A percentile compares a stretch with the other conserved stretches of the same genome.
Evolutionary conservation across 331 rosid species (phyloP).

Genomic region (Dryas integrifolia): DNA sequence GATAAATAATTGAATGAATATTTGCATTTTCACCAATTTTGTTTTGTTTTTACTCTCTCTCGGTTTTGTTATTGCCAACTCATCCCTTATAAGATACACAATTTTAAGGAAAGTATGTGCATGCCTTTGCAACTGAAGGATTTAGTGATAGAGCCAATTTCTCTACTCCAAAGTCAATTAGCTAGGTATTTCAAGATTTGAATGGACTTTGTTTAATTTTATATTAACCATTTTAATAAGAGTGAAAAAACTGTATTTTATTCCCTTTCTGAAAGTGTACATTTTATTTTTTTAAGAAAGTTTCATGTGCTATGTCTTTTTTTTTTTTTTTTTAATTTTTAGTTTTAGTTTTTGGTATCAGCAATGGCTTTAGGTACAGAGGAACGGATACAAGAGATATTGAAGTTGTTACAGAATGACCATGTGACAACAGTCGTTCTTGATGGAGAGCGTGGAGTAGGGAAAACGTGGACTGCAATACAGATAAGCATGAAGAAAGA

Average conservation of each 20-base stretch:
- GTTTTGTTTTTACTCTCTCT: no score
- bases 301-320: neutral
- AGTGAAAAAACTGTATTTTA: neutral
- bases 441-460: conserved; percentile 27
- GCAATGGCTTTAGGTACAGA: conserved; percentile 5
- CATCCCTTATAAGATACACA: neutral
- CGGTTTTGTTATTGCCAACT: no score
- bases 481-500: neutral
- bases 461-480: conserved; percentile 29
- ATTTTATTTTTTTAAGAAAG: neutral
- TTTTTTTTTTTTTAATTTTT: neutral
- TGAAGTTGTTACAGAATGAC: neutral
- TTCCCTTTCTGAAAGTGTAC: no score
- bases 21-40: no score
- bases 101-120: neutral
- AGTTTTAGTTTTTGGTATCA: neutral
- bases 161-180: neutral
- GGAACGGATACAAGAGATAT: neutral
- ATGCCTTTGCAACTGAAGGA: no score
- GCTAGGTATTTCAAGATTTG: neutral
- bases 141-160: neutral
- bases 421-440: conserved; percentile 15
- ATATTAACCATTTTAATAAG: neutral
- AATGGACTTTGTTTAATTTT: neutral
- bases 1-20: neutral